Evolutionary conservation across 1,284 basidiomycete genomes (phyloP), one percentile per base, ranked within the genome.

Genomic region (Sporisorium graminicola): DNA sequence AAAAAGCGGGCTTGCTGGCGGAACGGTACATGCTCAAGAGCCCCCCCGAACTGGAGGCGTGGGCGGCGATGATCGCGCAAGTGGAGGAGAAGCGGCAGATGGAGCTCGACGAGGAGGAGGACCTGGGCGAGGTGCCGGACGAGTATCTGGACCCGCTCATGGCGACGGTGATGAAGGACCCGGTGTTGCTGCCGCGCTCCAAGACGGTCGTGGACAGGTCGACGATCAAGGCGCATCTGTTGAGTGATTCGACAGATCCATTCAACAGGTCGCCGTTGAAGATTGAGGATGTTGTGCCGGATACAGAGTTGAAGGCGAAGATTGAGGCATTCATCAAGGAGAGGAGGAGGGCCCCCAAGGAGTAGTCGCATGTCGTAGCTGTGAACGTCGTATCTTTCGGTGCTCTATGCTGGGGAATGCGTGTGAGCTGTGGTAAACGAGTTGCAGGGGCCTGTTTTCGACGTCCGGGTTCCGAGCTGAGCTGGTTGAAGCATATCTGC

Each of bases 101-200:
- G 65, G 92, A 94, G 75, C 93, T 91, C 14, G 89, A 88, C 66
- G 97, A 98, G 82, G 87, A 88, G 44, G 94, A 95, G 51, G 96
- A 99, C 81, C 87, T 95, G 59, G 93, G 94, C 40, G 96, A 99
- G 37, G 88, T 97, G 50, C 97, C 97, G 0, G 97, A 99, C 65
- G 96, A 99, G 84, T 99, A 92, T 89, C 86, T 95, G 61, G 82
- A 97, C 86, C 94, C 94, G 0, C 88, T 98, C 74, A 95, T 97
- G 91, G 93, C 90, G 77, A 94, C 94, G 0, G 84, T 99, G 64
- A 99, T 99, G 97, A 92, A 91, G 65, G 94, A 99, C 85, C 97
- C 97, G 1, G 96, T 99, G 66, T 90, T 91, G 46, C 87, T 99
- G 53, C 97, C 97, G 0, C 91, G 92, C 0, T 98, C 95, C 2